Base-by-base conservation (phyloP, 129 eudicot species). In the Helichrysum umbraculigerum region DNA sequence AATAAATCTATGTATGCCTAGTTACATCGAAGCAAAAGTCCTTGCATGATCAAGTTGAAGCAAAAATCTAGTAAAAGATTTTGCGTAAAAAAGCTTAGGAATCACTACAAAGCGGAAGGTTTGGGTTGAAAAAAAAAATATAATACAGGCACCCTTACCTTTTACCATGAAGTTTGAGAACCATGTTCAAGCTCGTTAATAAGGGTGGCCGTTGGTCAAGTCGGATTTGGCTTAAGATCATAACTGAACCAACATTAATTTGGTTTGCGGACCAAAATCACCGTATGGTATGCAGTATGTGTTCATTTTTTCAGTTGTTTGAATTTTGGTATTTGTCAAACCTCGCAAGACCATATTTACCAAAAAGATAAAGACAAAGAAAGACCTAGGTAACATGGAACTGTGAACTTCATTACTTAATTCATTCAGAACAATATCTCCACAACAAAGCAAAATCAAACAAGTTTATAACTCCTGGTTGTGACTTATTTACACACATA, bases 401-500 rank as follows among this genome's bases (percentile, higher is more conserved):
- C 17, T 3, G 6, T 47, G 54, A 47, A 47, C 54, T 47, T 47
- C n/a, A 47, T 14, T 47, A 47, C 54, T 12, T 3, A 17, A 47
- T 47, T 47, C 54, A 47, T 47, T 47, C 2, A 12, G 6, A 47
- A 47, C 54, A 14, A 47, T 44, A 44, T 44, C 2, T 44, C 52
- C n/a, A 47, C 54, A 12, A 15, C 54, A 47, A 47, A 47, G 5
- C 6, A 47, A 47, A 47, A 47, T 14, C 54, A 47, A 47, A 47
- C 54, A 47, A 44, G 52, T 44, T 44, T 47, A 0, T 0, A 14
- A 12, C 54, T 44, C 1, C 59, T 20, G 21, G 78, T 72, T 16
- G 35, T 32, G 66, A 79, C 67, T 82, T 79, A 82, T 75, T 82
- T 78, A 79, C 85, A 62, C 81, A 74, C 68, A 50, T 35, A 69